Base-by-base conservation (phyloP, 1,139 yeast species). In the Kodamaea suecica region DNA sequence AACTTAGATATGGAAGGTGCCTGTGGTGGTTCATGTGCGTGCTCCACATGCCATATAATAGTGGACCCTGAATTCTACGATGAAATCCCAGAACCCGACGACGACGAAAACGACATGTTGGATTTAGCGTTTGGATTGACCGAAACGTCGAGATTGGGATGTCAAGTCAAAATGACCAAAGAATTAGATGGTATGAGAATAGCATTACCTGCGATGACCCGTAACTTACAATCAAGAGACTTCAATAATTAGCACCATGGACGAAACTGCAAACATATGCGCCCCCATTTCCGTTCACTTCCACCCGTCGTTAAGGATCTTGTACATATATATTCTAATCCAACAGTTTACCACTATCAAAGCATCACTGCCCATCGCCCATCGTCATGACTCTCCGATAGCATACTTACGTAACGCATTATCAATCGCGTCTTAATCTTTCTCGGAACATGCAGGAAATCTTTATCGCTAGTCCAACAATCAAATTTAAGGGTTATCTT, bases 11-110 rank as follows among this genome's bases (percentile, higher is more conserved):
- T 92, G 90, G 98, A 92, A 57, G 95, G 98, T 30, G 98, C 98
- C 0, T 92, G 98, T 63, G 98, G 98, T 24, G 98, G 98, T 2
- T 87, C 97, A 2, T 92, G 98, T 68, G 98, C 98, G 1, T 92
- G 98, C 57, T 88, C 97, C 3, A 92, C 98, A 0, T 92, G 98
- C 58, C 98, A 92, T 63, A 82, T 92, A 39, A 92, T 92, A 34
- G 88, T 92, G 26, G 98, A 92, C 56, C 98, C 98, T 1, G 96
- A 84, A 31, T 88, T 67, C 55, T 92, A 87, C 61, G 98, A 92
- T 54, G 76, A 68, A 40, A 76, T 92, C 48, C 95, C 95, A 17
- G 98, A 92, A 57, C 98, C 98, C 0, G 87, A 82, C 45, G 98
- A 92, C 54, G 98, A 92, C 55, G 98, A 92, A 60, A 90, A 94